Evolutionary conservation across 2,329 filamentous ascomycete species (phyloP), one percentile per base, ranked within the genome.

Genomic region (Pseudocercospora macadamiae): DNA sequence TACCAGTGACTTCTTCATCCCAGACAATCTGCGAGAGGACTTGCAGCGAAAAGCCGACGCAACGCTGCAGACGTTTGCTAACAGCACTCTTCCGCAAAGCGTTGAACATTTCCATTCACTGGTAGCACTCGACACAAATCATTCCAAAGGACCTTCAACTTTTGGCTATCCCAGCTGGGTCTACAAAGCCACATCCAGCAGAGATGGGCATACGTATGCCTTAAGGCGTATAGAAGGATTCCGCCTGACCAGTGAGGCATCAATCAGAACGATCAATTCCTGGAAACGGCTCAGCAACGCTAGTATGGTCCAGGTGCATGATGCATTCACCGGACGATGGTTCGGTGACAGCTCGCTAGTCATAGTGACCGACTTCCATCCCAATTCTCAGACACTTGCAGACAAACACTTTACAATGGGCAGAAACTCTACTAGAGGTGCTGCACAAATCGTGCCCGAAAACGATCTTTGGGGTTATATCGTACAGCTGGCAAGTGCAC

Each of bases 271-370:
- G 1, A 89, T 95, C 55, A 91, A 93, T 67, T 87, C 90, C 9
- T 99, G 95, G 95, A 93, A 93, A 70, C 86, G 89, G 59, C 85
- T 99, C 49, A 84, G 85, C 70, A 93, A 89, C 69, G 89, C 87
- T 57, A 91, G 86, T 64, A 85, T 97, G 18, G 93, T 97, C 26
- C 89, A 88, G 0, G 85, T 96, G 7, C 88, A 96, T 69, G 92
- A 97, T 75, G 91, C 91, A 0, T 99, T 99, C 70, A 99, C 95
- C 0, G 96, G 91, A 10, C 83, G 92, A 61, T 90, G 89, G 23
- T 99, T 99, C 74, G 91, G 91, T 55, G 95, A 97, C 73, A 96
- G 91, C 75, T 97, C 95, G 2, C 83, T 99, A 55, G 89, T 99
- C 49, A 89, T 99, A 69, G 92, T 96, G 21, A 95, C 91, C 62